A percentile compares a stretch with the other conserved stretches of the same genome.
These are phyloP conservation scores for Taiwanofungus camphoratus DNA, from an alignment of 1,284 basidiomycete species.

Conservation along the genomic window DNA sequence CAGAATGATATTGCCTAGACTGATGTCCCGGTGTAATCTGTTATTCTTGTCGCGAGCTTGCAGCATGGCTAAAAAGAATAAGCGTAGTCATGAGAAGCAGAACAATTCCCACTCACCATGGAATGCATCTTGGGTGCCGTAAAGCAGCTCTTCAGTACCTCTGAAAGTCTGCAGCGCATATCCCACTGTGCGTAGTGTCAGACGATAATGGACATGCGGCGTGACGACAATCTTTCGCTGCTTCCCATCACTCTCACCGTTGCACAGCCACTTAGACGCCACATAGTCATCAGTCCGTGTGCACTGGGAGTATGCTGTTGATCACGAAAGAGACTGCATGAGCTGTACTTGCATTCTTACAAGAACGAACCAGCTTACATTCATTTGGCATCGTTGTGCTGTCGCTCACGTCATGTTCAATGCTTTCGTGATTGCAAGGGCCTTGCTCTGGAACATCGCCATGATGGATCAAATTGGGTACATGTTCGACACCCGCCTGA, in stretches of 20 bases:
- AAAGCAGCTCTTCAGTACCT: slow-evolving; percentile 9
- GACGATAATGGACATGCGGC: slow-evolving; percentile 7
- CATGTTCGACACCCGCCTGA: neutral
- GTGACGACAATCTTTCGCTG: neutral
- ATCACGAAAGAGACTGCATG: no score
- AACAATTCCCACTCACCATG: slow-evolving; percentile 1
- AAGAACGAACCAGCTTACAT: neutral
- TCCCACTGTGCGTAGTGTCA: slow-evolving; percentile 6
- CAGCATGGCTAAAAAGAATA: slow-evolving; percentile 2
- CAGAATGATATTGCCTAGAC: slow-evolving; percentile 11
- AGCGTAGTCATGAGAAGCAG: neutral
- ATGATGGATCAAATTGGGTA: slow-evolving; percentile 8
- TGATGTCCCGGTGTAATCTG: slow-evolving; percentile 11
- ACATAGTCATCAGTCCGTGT: neutral
- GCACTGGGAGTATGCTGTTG: no score
- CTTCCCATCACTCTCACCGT: neutral
- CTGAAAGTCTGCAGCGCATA: slow-evolving; percentile 3
- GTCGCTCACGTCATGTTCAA: neutral
- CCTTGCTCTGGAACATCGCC: slow-evolving; percentile 6
- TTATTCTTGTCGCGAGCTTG: slow-evolving; percentile 1
- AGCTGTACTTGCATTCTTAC: no score
- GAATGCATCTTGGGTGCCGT: slow-evolving; percentile 1
- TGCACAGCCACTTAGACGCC: neutral
- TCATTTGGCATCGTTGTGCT: neutral
- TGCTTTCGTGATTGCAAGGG: neutral